Percentiles rank a stretch among this genome's conserved stretches.
Conservation (phyloP, 129 eudicot species). For the carrot (Daucus carota) region DNA sequence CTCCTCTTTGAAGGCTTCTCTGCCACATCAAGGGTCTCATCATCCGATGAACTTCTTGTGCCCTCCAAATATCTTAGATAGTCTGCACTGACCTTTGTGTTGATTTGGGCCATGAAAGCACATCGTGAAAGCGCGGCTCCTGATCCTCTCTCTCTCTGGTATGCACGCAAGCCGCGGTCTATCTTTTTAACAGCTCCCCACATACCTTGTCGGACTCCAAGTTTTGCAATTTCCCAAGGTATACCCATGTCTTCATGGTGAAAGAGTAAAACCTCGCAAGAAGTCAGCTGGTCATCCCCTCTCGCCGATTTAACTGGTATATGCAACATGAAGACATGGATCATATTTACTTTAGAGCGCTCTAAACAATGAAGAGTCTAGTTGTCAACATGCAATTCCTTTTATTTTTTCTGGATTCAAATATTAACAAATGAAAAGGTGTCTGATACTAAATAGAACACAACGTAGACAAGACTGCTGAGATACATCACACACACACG, state of each 20-base stretch:
- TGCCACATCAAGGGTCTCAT: slow-evolving; percentile 19
- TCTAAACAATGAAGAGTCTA: neutral
- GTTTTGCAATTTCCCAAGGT: slow-evolving; percentile 88
- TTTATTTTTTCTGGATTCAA: neutral
- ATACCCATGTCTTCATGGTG: slow-evolving; percentile 97
- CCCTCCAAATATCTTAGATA: slow-evolving; percentile 33
- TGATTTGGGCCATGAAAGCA: slow-evolving; percentile 64
- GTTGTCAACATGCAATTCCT: neutral
- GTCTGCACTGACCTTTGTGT: slow-evolving; percentile 38
- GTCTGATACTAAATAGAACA: neutral
- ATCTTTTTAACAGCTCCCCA: slow-evolving; percentile 93
- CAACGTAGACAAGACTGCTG: neutral
- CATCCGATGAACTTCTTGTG: slow-evolving; percentile 24
- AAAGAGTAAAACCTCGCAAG: slow-evolving; percentile 69
- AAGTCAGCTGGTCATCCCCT: slow-evolving; percentile 53
- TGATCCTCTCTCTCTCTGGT: slow-evolving; percentile 45
- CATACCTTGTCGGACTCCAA: slow-evolving; percentile 84
- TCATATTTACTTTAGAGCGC: neutral
- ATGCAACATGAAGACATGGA: neutral
- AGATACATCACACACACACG: too few relatives aligned
- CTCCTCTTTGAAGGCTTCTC: slow-evolving; percentile 51
- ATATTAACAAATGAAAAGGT: neutral
- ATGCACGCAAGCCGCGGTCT: slow-evolving; percentile 78
- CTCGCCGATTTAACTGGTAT: slow-evolving; percentile 71
- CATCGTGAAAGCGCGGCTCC: slow-evolving; percentile 53